Evolutionary conservation across 768 basidiomycete genomes (phyloP).

Genomic region (Lentinus tigrinus): DNA sequence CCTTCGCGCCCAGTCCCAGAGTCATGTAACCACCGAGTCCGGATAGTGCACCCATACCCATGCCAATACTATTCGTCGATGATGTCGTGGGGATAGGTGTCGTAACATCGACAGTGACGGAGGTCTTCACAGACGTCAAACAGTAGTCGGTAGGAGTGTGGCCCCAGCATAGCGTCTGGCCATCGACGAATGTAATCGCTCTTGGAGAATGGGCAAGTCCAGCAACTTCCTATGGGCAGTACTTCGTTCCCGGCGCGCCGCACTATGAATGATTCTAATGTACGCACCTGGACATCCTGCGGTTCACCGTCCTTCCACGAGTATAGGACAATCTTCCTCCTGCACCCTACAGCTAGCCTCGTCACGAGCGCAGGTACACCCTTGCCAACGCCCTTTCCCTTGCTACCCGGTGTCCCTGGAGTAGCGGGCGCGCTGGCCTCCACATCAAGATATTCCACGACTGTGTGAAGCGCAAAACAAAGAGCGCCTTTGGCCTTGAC

Average conservation of each 20-base stretch:
- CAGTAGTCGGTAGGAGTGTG: slow-evolving; percentile 80
- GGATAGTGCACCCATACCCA: slow-evolving; percentile 74
- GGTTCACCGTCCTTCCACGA: slow-evolving; percentile 84
- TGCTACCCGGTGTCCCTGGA: slow-evolving; percentile 18
- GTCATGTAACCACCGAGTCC: slow-evolving; percentile 86
- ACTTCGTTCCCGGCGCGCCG: background rate
- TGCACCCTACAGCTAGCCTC: slow-evolving; percentile 79
- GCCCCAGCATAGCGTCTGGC: slow-evolving; percentile 65
- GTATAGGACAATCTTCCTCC: slow-evolving; percentile 81
- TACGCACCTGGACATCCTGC: slow-evolving; percentile 63
- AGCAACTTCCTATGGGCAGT: slow-evolving; percentile 58
- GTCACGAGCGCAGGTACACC: slow-evolving; percentile 71
- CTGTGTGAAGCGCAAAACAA: slow-evolving; percentile 75
- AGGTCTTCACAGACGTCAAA: slow-evolving; percentile 63
- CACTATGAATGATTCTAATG: background rate
- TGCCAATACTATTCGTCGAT: slow-evolving; percentile 36
- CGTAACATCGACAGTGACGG: slow-evolving; percentile 54
- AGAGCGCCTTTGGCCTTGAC: slow-evolving; percentile 78
- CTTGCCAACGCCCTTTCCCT: slow-evolving; percentile 46
- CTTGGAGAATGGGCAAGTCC: slow-evolving; percentile 88
- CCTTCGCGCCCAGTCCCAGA: slow-evolving; percentile 72
- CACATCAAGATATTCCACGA: slow-evolving; percentile 44
- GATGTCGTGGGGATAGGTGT: slow-evolving; percentile 33
- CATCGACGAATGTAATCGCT: slow-evolving; percentile 68
- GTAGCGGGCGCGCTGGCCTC: slow-evolving; percentile 22